Evolutionary conservation across 2,329 filamentous ascomycete genomes (phyloP), one percentile per base, ranked within the genome.

Genomic region (Didymosphaeria variabile): DNA sequence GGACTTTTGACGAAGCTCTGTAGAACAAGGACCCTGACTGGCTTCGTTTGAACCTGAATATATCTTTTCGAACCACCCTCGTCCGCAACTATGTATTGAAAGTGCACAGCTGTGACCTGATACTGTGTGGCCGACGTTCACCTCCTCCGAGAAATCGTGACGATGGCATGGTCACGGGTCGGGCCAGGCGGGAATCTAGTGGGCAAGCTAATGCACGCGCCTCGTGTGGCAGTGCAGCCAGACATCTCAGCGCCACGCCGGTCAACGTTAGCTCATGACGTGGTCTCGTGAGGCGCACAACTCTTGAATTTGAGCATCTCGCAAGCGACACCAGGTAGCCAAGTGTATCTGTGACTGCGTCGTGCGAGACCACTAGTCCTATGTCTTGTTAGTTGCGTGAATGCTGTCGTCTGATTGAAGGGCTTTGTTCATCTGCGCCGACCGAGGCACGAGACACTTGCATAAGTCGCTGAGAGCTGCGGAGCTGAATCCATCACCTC

Each of bases 261-360:
- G 21, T 29, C 34, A 34, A 54, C 23, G 23, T 42, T 44, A 32
- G 51, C 52, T n/a, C 59, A 67, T 74, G 72, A 74, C 70, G 69
- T 62, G 67, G 66, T 69, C 71, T 52, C 61, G 68, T 72, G 38
- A 40, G 38, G 71, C 40, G 34, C 45, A 23, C 29, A 42, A 42
- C n/a, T 32, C 53, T 47, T 46, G 53, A 23, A 26, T 26, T 26
- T 9, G 40, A 46, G 40, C 29, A 21, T n/a, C 12, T 17, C 13
- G 44, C n/a, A 49, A 49, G 50, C 38, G 42, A 40, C 42, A 54
- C 51, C 26, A 42, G 19, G 29, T 46, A 36, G 40, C 40, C 40
- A 32, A 26, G n/a, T 23, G 19, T 17, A 36, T 45, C 26, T 46
- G 53, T 55, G 53, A 55, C 53, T 29, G 26, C 17, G 26, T 55